Evolutionary conservation across 306 rosid genomes (phyloP).

Genomic region (Acacia acuminata): DNA sequence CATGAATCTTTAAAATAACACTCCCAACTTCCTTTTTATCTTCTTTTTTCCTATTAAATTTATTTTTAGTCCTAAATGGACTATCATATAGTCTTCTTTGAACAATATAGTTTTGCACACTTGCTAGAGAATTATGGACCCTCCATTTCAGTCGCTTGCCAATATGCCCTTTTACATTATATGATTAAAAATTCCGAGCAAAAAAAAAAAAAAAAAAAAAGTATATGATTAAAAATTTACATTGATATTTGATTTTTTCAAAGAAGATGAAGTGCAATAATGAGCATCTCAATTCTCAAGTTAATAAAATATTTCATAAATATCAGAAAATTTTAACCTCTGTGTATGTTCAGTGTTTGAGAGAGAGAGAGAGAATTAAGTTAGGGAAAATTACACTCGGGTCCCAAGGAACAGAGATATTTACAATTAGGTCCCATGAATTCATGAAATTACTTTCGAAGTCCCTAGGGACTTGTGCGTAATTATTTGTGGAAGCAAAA

Average conservation of each 20-base stretch:
- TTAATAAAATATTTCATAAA: neutral
- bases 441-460: too few species aligned
- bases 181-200: too few species aligned
- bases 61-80: slow-evolving; percentile 40
- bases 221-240: neutral
- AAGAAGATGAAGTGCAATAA: neutral
- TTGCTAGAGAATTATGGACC: slow-evolving; percentile 39
- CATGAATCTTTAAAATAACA: slow-evolving; percentile 74
- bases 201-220: too few species aligned
- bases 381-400: too few species aligned
- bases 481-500: too few species aligned
- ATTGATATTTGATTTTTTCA: neutral
- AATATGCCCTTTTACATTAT: too few species aligned
- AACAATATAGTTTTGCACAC: slow-evolving; percentile 34
- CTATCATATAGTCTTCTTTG: slow-evolving; percentile 42
- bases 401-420: too few species aligned
- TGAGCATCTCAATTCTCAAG: neutral
- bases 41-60: neutral
- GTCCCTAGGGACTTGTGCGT: too few species aligned
- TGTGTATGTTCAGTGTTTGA: neutral
- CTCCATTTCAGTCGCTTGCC: slow-evolving; percentile 35
- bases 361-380: neutral
- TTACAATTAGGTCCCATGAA: too few species aligned
- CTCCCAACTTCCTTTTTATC: slow-evolving; percentile 19
- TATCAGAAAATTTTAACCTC: too few species aligned